Evolutionary conservation across 345 rosid species (phyloP).

Genomic region (Pistacia integerrima): DNA sequence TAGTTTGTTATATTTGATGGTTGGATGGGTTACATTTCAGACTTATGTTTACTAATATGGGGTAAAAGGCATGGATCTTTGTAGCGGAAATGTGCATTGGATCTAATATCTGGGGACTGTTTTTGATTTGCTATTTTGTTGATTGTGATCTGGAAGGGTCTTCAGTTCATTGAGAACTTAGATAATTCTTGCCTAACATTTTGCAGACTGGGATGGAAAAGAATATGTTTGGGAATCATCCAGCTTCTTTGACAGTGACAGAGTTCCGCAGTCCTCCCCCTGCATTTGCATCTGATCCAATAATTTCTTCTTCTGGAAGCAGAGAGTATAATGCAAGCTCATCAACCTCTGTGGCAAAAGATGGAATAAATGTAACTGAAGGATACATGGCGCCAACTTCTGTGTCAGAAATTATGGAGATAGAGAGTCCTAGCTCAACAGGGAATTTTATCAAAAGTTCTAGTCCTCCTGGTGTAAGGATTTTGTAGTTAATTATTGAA

Average conservation of each 20-base stretch:
- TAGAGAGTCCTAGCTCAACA: constrained; percentile 75
- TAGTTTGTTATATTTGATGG: constrained; percentile 2
- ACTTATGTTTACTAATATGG: neutral
- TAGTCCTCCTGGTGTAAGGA: constrained; percentile 79
- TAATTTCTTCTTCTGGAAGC: constrained; percentile 38
- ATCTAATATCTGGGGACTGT: constrained; percentile 6
- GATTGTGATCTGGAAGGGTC: neutral
- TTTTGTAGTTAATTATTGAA: constrained; percentile 17
- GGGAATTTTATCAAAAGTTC: constrained; percentile 67
- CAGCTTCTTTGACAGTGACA: constrained; percentile 56
- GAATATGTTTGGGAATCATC: constrained; percentile 85
- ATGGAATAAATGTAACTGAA: constrained; percentile 42
- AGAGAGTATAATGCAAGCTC: constrained; percentile 26
- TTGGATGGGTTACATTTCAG: constrained; percentile 1
- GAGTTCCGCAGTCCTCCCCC: constrained; percentile 72
- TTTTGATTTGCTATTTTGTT: neutral
- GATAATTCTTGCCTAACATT: constrained; percentile 12
- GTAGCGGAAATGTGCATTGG: neutral
- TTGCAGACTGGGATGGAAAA: constrained; percentile 86
- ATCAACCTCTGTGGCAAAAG: constrained; percentile 42
- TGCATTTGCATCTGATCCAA: constrained; percentile 74
- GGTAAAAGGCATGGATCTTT: neutral
- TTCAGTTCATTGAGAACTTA: constrained; percentile 5
- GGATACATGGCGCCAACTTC: constrained; percentile 50
- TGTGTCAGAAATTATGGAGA: constrained; percentile 81